phyloP scores from a whole-genome alignment of 225 moss, liverwort and hornwort species.

The Bryoerythrophyllum caledonicum region DNA sequence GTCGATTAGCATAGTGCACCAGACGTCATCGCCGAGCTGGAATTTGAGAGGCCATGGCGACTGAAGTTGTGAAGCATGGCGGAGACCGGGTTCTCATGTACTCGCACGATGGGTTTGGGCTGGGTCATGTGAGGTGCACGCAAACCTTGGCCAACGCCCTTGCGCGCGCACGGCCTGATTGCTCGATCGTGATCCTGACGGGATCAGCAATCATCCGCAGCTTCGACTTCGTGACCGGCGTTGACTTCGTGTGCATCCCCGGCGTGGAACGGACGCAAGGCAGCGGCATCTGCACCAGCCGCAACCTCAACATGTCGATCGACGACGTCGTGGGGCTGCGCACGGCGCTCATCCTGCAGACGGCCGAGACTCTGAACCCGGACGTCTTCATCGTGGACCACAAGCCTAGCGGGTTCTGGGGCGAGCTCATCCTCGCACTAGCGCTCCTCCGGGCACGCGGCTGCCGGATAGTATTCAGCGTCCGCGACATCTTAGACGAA shows the following conservation, averaged over 20 bases:
- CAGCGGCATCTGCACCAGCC: neutral
- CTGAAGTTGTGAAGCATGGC: neutral
- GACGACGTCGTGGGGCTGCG: neutral
- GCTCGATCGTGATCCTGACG: neutral
- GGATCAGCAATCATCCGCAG: neutral
- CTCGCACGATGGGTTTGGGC: neutral
- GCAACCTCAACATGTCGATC: neutral
- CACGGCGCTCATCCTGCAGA: neutral
- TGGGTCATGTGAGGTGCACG: no score
- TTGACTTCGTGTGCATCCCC: neutral
- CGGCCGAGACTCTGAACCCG: neutral
- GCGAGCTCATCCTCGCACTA: neutral
- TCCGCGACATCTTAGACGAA: neutral
- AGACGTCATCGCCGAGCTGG: neutral
- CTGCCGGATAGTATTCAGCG: neutral
- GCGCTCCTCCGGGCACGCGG: neutral
- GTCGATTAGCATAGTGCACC: neutral
- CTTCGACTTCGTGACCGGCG: neutral
- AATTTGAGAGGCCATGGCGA: neutral
- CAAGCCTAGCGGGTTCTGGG: neutral
- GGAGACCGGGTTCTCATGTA: neutral
- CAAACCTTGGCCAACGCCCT: neutral
- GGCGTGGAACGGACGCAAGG: neutral
- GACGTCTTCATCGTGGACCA: neutral
- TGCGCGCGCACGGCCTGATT: neutral